Percentiles rank a stretch among this genome's conserved stretches.
phyloP scores from a whole-genome alignment of 2,329 filamentous ascomycete species.

The Nigrospora sphaerica region DNA sequence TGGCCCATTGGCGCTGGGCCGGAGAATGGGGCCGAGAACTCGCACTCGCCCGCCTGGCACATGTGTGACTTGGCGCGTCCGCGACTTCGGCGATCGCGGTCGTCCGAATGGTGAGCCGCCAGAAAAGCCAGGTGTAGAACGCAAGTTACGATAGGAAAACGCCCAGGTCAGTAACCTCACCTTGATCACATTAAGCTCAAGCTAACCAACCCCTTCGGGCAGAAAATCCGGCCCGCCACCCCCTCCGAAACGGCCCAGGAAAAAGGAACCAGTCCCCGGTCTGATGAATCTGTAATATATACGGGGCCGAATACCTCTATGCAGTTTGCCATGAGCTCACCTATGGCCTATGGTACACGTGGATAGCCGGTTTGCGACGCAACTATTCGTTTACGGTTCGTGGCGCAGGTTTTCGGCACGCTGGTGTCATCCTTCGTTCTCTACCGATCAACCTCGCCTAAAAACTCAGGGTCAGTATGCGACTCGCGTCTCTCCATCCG shows the following conservation, averaged over 20 bases:
- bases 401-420: slow-evolving; percentile 3
- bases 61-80: slow-evolving; percentile 2
- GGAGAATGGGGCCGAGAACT: slow-evolving; percentile 20
- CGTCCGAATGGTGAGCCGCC: not conserved
- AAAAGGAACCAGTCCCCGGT: not conserved
- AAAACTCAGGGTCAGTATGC: slow-evolving; percentile 23
- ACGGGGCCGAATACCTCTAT: slow-evolving; percentile 6
- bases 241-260: not conserved
- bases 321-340: slow-evolving; percentile 5
- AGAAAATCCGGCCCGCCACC: not conserved
- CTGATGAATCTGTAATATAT: slow-evolving; percentile 5
- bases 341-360: slow-evolving; percentile 19
- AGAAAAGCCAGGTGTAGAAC: not conserved
- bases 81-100: not conserved
- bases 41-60: slow-evolving; percentile 19
- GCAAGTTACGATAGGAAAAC: not conserved
- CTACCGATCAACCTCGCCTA: slow-evolving; percentile 57
- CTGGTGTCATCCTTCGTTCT: not conserved
- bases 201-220: not conserved
- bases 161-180: not conserved
- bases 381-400: not conserved
- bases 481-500: not conserved
- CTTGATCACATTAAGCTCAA: not conserved
- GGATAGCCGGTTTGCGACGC: slow-evolving; percentile 11
- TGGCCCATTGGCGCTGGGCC: slow-evolving; percentile 34